Conservation (phyloP, 2,329 filamentous ascomycete genomes). For the Pseudogymnoascus sp. region DNA sequence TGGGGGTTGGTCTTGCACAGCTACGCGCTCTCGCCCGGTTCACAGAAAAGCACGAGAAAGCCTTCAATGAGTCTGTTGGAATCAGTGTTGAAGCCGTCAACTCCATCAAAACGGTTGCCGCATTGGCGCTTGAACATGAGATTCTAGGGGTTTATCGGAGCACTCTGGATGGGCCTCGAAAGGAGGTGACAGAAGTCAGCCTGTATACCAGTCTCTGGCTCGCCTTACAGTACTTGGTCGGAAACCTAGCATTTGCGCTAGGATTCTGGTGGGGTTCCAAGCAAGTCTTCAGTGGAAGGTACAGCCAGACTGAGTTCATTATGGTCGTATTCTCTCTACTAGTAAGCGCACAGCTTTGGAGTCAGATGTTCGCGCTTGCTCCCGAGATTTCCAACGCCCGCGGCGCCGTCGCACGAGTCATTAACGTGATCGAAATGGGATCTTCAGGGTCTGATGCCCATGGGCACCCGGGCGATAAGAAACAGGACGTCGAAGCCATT, state of each 20-base stretch:
- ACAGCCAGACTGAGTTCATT: constrained; percentile 37
- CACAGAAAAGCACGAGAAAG: constrained; percentile 54
- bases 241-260: constrained; percentile 46
- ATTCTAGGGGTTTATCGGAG: constrained; percentile 39
- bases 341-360: constrained; percentile 44
- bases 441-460: constrained; percentile 6
- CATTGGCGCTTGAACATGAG: constrained; percentile 48
- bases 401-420: constrained; percentile 47
- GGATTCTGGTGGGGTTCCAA: constrained; percentile 52
- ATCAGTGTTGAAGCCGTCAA: constrained; percentile 53
- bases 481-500: constrained; percentile 19
- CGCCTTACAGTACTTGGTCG: constrained; percentile 43
- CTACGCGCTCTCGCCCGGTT: constrained; percentile 54
- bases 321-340: constrained; percentile 37
- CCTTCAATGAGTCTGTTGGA: constrained; percentile 54
- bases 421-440: constrained; percentile 36
- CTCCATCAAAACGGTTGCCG: constrained; percentile 50
- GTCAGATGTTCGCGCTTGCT: background rate
- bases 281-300: constrained; percentile 45
- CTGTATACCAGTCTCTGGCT: constrained; percentile 39
- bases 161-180: constrained; percentile 37
- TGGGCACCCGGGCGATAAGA: background rate
- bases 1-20: constrained; percentile 62
- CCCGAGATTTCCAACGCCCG: constrained; percentile 43
- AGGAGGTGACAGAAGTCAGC: constrained; percentile 35